A percentile compares a stretch with the other conserved stretches of the same genome.
These are phyloP conservation scores for Grosmannia huntii DNA, from an alignment of 2,329 filamentous ascomycete genomes.

Conservation along the genomic window DNA sequence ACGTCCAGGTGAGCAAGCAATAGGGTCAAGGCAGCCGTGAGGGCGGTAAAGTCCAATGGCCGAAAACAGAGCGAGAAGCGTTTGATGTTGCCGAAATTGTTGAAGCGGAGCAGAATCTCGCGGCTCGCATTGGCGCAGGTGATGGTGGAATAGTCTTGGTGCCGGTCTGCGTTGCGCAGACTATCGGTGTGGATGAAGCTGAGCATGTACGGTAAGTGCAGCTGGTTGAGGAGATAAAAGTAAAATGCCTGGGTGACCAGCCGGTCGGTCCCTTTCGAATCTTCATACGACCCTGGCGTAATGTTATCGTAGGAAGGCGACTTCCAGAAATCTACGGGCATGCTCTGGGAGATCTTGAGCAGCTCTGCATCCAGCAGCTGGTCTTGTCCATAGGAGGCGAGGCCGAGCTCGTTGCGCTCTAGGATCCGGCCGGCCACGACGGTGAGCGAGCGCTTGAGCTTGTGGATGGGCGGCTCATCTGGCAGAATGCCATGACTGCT, in stretches of 20 bases:
- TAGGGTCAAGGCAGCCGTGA: not conserved
- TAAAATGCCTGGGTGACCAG: not conserved
- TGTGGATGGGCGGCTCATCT: not conserved
- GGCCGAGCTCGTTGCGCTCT: conserved; percentile 1
- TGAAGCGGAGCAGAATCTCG: not conserved
- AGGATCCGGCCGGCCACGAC: conserved; percentile 1
- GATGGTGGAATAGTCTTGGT: not conserved
- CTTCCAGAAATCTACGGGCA: not conserved
- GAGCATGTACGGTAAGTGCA: conserved; percentile 25
- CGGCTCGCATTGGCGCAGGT: not conserved
- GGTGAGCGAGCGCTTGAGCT: not conserved
- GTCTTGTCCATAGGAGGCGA: not conserved
- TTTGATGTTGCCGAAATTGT: not conserved
- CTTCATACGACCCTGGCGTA: not conserved
- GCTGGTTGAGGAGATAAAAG: conserved; percentile 25
- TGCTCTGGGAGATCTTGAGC: not conserved
- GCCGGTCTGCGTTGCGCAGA: not conserved
- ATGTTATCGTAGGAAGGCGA: not conserved
- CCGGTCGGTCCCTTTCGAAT: not conserved
- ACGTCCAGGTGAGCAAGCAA: not conserved
- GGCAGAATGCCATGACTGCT: not conserved
- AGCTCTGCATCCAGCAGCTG: not conserved
- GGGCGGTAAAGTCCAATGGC: not conserved
- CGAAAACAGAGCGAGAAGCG: not conserved
- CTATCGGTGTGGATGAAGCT: not conserved